Conservation (phyloP, 164 flowering plant species). For the Berberis vulgaris region DNA sequence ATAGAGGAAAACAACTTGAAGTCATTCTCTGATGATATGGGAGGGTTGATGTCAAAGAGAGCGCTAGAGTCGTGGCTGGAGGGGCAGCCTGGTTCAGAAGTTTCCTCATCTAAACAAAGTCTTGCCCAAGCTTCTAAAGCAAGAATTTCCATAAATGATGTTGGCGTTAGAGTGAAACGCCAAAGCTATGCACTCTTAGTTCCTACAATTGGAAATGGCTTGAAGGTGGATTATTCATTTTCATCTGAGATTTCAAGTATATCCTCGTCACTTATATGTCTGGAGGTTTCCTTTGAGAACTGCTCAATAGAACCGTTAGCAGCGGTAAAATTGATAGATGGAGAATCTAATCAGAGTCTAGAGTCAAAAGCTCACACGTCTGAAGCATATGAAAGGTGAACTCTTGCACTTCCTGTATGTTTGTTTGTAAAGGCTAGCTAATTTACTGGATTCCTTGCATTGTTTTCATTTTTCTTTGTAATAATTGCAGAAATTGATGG, state of each 20-base stretch:
- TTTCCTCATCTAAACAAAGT: slow-evolving; percentile 26
- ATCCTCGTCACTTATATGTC: slow-evolving; percentile 54
- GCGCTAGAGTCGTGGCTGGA: slow-evolving; percentile 84
- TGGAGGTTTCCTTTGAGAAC: slow-evolving; percentile 59
- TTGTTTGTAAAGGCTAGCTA: no score
- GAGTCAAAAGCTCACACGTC: slow-evolving; percentile 34
- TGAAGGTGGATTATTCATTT: slow-evolving; percentile 70
- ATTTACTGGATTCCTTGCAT: no score
- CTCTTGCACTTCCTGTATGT: no score
- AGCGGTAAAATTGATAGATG: slow-evolving; percentile 45
- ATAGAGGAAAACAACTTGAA: slow-evolving; percentile 17
- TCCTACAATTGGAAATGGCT: slow-evolving; percentile 74
- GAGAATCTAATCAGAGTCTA: slow-evolving; percentile 35
- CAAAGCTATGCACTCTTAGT: slow-evolving; percentile 56
- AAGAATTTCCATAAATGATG: slow-evolving; percentile 60
- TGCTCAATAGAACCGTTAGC: slow-evolving; percentile 43
- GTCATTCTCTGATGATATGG: slow-evolving; percentile 32
- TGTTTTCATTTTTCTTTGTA: no score
- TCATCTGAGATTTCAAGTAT: slow-evolving; percentile 66
- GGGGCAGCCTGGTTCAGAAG: slow-evolving; percentile 49
- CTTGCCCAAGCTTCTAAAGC: slow-evolving; percentile 39
- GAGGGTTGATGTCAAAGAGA: slow-evolving; percentile 54
- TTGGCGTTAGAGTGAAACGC: slow-evolving; percentile 40
- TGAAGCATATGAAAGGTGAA: slow-evolving; percentile 46
- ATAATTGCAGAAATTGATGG: no score